Evolutionary conservation across 1,284 basidiomycete genomes (phyloP).

Genomic region (Agaricales sp.): DNA sequence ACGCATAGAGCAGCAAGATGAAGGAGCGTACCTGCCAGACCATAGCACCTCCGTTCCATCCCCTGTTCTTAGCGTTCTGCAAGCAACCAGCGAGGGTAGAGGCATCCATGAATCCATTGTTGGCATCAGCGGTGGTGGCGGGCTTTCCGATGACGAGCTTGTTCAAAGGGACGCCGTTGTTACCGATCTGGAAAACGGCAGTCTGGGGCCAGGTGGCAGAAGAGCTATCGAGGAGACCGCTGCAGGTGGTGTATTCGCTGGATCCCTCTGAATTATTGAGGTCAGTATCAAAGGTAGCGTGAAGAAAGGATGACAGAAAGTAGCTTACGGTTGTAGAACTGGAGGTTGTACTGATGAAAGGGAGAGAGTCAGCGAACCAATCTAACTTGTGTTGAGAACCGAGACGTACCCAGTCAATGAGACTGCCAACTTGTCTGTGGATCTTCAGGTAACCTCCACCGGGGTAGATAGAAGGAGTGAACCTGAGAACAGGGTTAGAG

Average conservation of each 20-base stretch:
- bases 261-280: conserved; percentile 36
- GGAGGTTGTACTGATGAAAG: conserved; percentile 28
- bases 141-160: conserved; percentile 55
- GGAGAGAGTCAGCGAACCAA: background rate
- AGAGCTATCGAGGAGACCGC: conserved; percentile 41
- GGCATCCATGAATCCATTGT: conserved; percentile 46
- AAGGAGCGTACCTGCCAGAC: conserved; percentile 13
- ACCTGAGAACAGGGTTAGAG: conserved; percentile 23
- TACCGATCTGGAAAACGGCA: conserved; percentile 52
- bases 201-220: conserved; percentile 34
- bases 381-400: background rate
- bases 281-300: background rate
- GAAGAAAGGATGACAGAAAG: background rate
- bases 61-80: conserved; percentile 37
- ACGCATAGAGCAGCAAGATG: background rate
- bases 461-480: conserved; percentile 35
- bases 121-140: conserved; percentile 37
- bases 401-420: conserved; percentile 39
- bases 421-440: conserved; percentile 39
- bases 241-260: conserved; percentile 47
- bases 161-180: conserved; percentile 35
- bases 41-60: conserved; percentile 51
- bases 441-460: conserved; percentile 54
- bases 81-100: conserved; percentile 44
- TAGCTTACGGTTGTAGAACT: conserved; percentile 57